Percentiles rank a stretch among this genome's conserved stretches.
Evolutionary conservation across 2,329 filamentous ascomycete genomes (phyloP).

Genomic region (Cladophialophora bantiana): DNA sequence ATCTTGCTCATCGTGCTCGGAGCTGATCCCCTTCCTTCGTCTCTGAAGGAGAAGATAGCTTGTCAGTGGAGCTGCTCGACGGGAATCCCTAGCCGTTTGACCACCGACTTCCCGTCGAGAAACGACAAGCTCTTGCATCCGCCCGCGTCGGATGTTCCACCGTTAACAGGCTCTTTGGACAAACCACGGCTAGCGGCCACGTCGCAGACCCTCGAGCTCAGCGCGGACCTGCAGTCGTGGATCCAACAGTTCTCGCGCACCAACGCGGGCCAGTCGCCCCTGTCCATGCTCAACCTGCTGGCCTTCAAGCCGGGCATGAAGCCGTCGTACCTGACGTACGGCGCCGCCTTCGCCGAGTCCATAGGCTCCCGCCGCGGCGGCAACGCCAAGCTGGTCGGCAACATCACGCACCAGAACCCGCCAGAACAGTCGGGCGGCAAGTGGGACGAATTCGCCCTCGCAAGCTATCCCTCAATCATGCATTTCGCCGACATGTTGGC

Average conservation of each 20-base stretch:
- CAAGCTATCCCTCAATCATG: constrained; percentile 67
- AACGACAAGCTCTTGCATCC: constrained; percentile 35
- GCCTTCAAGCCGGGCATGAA: constrained; percentile 63
- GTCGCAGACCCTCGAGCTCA: constrained; percentile 63
- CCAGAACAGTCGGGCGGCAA: constrained; percentile 43
- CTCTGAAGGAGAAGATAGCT: constrained; percentile 31
- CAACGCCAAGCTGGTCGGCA: constrained; percentile 67
- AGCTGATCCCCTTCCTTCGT: constrained; percentile 38
- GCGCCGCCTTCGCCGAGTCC: constrained; percentile 51
- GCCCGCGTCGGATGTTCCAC: constrained; percentile 39
- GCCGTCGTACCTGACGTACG: constrained; percentile 62
- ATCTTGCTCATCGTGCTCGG: constrained; percentile 47
- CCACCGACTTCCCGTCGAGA: constrained; percentile 38
- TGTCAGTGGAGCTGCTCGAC: constrained; percentile 45
- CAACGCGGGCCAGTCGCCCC: constrained; percentile 51
- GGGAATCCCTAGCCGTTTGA: constrained; percentile 49
- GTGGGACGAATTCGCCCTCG: constrained; percentile 71
- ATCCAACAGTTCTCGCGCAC: constrained; percentile 48
- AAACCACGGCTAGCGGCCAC: constrained; percentile 43
- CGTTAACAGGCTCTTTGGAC: constrained; percentile 47
- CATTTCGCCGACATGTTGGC: constrained; percentile 69
- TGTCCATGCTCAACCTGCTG: constrained; percentile 70
- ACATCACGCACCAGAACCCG: constrained; percentile 51
- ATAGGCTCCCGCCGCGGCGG: constrained; percentile 64
- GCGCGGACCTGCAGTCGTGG: constrained; percentile 59